These are phyloP conservation scores for Rhazya stricta DNA, from an alignment of 257 asterid species.

Conservation along the genomic window DNA sequence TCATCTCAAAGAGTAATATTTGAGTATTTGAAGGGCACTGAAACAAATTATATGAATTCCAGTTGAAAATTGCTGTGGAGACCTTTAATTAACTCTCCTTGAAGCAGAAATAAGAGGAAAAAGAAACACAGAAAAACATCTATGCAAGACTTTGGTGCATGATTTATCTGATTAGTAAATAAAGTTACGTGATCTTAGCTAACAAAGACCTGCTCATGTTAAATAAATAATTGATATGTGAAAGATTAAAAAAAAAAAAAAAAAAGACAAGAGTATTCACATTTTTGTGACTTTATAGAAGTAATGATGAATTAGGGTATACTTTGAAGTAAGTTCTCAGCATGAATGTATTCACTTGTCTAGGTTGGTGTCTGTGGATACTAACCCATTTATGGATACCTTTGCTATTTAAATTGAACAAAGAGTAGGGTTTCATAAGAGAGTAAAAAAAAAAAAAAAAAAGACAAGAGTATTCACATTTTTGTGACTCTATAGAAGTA, in stretches of 20 bases:
- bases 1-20: not conserved
- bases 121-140: not conserved
- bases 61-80: not conserved
- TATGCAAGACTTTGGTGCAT: not conserved
- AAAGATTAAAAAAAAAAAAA: not conserved
- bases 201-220: not conserved
- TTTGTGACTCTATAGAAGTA: not conserved
- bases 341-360: slow-evolving; percentile 21
- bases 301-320: not conserved
- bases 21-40: not conserved
- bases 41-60: not conserved
- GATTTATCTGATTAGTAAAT: not conserved
- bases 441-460: no score
- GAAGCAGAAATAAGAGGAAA: not conserved
- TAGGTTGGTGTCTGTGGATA: no score
- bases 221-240: not conserved
- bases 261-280: no score
- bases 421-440: no score
- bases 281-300: not conserved
- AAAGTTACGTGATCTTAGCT: not conserved
- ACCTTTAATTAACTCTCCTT: not conserved
- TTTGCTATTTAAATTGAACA: no score
- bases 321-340: slow-evolving; percentile 7
- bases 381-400: no score
- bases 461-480: not conserved